phyloP scores from a whole-genome alignment of 2,329 filamentous ascomycete genomes.

The Graphilbum fragrans region DNA sequence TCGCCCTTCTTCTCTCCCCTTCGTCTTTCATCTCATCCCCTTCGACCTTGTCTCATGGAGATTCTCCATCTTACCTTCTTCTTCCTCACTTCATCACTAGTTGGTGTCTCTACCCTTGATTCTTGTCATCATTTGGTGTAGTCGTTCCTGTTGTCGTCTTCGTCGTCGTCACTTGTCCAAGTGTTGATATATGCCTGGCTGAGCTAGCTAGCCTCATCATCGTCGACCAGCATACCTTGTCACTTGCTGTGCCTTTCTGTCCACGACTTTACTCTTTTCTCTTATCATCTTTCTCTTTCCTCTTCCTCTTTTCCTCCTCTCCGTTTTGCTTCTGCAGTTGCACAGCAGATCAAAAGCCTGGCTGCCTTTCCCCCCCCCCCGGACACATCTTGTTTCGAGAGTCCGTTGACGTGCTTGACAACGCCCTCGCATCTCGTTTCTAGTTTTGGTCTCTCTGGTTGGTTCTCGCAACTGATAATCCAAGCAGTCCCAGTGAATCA shows the following conservation, averaged over 20 bases:
- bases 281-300: background rate
- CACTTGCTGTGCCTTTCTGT: background rate
- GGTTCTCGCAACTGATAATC: slow-evolving; percentile 5
- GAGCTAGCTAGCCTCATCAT: no score
- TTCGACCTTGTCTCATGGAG: background rate
- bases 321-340: background rate
- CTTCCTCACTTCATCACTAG: background rate
- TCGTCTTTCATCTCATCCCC: slow-evolving; percentile 1
- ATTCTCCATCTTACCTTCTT: background rate
- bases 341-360: background rate
- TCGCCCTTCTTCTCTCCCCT: slow-evolving; percentile 2
- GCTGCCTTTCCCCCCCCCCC: no score
- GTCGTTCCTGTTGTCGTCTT: background rate
- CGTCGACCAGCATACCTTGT: no score
- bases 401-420: background rate
- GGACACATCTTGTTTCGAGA: background rate
- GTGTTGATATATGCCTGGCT: no score
- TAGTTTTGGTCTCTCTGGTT: background rate
- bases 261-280: background rate
- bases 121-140: background rate
- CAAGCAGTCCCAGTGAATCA: slow-evolving; percentile 2
- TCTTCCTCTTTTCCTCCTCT: background rate
- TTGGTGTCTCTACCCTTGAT: background rate
- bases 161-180: background rate
- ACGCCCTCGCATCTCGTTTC: background rate